phyloP scores from a whole-genome alignment of 805 yeast genomes.

The Maudiozyma saulgeensis region DNA sequence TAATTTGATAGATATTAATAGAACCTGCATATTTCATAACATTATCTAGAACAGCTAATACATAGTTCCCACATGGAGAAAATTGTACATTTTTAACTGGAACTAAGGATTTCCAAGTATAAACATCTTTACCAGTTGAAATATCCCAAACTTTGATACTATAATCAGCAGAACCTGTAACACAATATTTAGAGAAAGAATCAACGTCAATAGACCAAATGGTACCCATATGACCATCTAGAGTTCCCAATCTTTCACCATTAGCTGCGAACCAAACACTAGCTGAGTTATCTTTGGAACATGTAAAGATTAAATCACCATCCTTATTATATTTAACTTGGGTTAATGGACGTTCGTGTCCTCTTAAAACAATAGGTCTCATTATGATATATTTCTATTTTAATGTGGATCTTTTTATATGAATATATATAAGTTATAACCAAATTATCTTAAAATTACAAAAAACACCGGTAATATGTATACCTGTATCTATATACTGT shows the following conservation, averaged over 20 bases:
- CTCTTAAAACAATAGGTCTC: constrained; percentile 71
- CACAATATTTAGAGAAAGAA: constrained; percentile 51
- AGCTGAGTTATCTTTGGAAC: constrained; percentile 83
- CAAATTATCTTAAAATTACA: too few species aligned
- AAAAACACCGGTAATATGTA: too few species aligned
- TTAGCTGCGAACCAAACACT: constrained; percentile 90
- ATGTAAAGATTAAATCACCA: constrained; percentile 88
- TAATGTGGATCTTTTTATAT: background rate
- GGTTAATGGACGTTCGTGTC: constrained; percentile 95
- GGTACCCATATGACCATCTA: constrained; percentile 83
- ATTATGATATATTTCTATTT: constrained; percentile 19
- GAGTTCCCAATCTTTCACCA: constrained; percentile 95
- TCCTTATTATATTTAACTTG: constrained; percentile 93
- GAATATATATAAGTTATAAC: too few species aligned
- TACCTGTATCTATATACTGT: too few species aligned
- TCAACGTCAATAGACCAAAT: constrained; percentile 91
- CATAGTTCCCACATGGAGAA: constrained; percentile 56
- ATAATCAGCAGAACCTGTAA: constrained; percentile 89
- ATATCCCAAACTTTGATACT: constrained; percentile 79
- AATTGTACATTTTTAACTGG: constrained; percentile 91
- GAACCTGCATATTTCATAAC: constrained; percentile 86
- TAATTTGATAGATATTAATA: constrained; percentile 56
- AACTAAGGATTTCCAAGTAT: constrained; percentile 63
- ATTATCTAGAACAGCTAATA: constrained; percentile 76
- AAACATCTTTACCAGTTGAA: constrained; percentile 63